Evolutionary conservation across 2,329 filamentous ascomycete genomes (phyloP), one percentile per base, ranked within the genome.

Genomic region (Colletotrichum euphorbiae): DNA sequence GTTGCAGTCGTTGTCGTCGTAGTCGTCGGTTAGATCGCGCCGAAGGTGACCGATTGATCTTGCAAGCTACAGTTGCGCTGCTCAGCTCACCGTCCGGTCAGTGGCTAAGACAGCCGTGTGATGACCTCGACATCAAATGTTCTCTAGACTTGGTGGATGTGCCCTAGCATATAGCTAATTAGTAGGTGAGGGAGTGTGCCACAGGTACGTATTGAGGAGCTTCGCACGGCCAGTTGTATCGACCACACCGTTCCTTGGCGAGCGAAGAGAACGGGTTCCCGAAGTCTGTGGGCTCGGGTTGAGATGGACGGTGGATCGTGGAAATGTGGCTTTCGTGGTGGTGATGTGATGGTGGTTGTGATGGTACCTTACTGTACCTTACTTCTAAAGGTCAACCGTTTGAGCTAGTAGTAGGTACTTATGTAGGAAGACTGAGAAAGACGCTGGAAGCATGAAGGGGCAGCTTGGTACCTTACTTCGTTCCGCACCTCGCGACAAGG

Each of bases 71-170:
- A 28, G 33, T 21, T 11, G 36, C 15, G 15, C 42, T 43, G 42
- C 42, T 19, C 42, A 45, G 46, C 33, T 60, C 40, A 54, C 17
- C 55, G 24, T 17, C 21, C 62, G 55, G 62, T 54, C 38, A 51
- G 56, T 65, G 62, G 62, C 55, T 31, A 45, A 51, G 62, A 52
- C 15, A 45, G 48, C 21, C 13, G 11, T n/a, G 36, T 40, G 28
- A 28, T 42, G 51, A 38, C 31, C 51, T 42, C 31, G 33, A 15
- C 7, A 9, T 54, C 7, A 12, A 15, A 12, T 42, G 33, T 8
- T 17, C 17, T 21, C 17, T 1, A n/a, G 45, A 19, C 17, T 6
- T 12, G 17, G 17, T 48, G 6, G 45, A 48, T 19, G 17, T 24
- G 19, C n/a, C 17, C 19, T 48, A 55, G 31, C n/a, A 38, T 12